Conservation (phyloP, 257 asterid genomes). For the Solanum etuberosum region DNA sequence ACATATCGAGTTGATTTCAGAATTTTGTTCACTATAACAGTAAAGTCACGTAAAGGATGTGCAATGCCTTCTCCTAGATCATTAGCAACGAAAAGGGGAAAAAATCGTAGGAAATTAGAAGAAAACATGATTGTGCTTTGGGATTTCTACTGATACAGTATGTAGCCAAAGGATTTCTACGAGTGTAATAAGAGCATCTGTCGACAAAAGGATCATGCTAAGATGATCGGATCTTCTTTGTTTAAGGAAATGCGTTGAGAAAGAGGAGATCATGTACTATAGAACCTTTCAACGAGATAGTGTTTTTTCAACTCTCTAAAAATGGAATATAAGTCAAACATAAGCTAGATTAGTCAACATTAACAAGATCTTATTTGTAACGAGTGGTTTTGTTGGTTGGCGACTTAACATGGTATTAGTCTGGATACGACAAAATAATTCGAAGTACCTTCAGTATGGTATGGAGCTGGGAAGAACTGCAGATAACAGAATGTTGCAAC, state of each 20-base stretch:
- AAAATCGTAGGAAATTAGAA: not conserved
- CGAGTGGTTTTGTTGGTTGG: not conserved
- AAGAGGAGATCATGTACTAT: not conserved
- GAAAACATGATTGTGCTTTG: not conserved
- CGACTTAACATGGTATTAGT: not conserved
- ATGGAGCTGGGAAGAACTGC: conserved; percentile 89
- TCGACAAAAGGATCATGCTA: not conserved
- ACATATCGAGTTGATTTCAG: not conserved
- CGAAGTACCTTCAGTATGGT: conserved; percentile 37
- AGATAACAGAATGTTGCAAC: conserved; percentile 67
- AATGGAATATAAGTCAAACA: not conserved
- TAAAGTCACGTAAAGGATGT: not conserved
- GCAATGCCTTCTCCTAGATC: not conserved
- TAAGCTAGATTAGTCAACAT: not conserved
- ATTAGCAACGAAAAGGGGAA: not conserved
- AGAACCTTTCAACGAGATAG: not conserved
- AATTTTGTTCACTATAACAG: not conserved
- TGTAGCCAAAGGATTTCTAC: not conserved
- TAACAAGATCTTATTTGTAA: not conserved
- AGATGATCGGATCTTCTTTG: not conserved
- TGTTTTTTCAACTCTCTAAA: not conserved
- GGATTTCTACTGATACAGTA: not conserved
- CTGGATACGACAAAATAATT: not conserved
- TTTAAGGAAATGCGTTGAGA: not conserved
- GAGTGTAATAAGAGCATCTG: not conserved